Conservation (phyloP, 768 basidiomycete genomes). For the Suillus bovinus region DNA sequence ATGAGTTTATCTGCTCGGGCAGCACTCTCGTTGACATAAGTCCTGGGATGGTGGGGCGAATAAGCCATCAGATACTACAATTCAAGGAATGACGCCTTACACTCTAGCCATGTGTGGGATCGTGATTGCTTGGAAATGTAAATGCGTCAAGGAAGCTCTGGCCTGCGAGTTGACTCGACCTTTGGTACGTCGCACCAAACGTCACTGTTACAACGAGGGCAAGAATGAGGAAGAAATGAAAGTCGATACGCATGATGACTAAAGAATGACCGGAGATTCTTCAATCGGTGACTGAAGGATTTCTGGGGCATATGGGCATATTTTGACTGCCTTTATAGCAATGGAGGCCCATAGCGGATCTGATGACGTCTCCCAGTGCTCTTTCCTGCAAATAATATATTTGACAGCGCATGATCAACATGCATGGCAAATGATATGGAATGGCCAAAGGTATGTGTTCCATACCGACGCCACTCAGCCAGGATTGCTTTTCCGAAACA, state of each 20-base stretch:
- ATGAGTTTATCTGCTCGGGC: slow-evolving; percentile 58
- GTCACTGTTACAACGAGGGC: slow-evolving; percentile 10
- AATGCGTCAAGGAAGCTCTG: slow-evolving; percentile 45
- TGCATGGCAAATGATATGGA: background rate
- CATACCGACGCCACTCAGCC: background rate
- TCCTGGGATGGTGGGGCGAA: slow-evolving; percentile 23
- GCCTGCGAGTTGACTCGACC: slow-evolving; percentile 46
- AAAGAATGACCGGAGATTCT: background rate
- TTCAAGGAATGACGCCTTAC: slow-evolving; percentile 18
- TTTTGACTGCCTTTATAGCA: background rate
- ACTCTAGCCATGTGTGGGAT: slow-evolving; percentile 38
- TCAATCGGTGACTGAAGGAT: background rate
- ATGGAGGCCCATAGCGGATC: background rate
- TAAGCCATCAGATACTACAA: background rate
- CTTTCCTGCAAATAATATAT: background rate
- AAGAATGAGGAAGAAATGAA: background rate
- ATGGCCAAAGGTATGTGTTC: background rate
- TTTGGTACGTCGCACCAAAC: slow-evolving; percentile 46
- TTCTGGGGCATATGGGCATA: background rate
- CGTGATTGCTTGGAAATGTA: slow-evolving; percentile 21
- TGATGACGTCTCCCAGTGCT: background rate
- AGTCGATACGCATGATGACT: no score
- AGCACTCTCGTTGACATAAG: slow-evolving; percentile 47
- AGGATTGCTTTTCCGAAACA: background rate
- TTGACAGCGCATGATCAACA: background rate